Percentiles rank a stretch among this genome's conserved stretches.
Conservation (phyloP, 257 asterid species). For the Lavandula angustifolia region DNA sequence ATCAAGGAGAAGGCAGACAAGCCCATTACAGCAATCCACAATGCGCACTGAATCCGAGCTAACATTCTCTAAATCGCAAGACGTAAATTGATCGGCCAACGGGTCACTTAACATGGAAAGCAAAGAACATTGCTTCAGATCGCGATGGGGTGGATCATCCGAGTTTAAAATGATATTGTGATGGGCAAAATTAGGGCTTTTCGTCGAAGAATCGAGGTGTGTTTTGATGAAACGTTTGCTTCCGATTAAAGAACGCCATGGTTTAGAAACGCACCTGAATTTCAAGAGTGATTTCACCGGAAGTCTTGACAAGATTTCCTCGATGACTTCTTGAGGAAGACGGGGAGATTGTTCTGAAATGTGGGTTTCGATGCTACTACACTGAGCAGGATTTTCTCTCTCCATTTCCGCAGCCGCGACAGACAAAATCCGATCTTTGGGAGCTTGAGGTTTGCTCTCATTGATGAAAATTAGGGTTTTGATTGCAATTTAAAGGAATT, state of each 20-base stretch:
- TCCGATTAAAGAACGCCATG: conserved; percentile 45
- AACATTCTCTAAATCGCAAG: conserved; percentile 45
- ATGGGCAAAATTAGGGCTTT: neutral
- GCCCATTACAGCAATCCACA: conserved; percentile 23
- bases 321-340: conserved; percentile 42
- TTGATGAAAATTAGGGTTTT: neutral
- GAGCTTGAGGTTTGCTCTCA: neutral
- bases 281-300: conserved; percentile 50
- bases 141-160: neutral
- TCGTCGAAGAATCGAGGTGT: conserved; percentile 32
- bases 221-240: conserved; percentile 32
- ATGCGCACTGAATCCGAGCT: conserved; percentile 42
- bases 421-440: neutral
- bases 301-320: conserved; percentile 38
- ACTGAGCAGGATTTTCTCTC: neutral
- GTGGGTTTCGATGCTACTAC: conserved; percentile 2
- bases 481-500: too few species aligned
- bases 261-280: conserved; percentile 52
- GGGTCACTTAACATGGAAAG: conserved; percentile 32
- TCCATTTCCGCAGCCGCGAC: conserved; percentile 21
- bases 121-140: conserved; percentile 34
- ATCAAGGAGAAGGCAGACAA: too few species aligned
- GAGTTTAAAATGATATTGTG: conserved; percentile 15
- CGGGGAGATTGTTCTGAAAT: neutral
- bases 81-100: neutral